Conservation (phyloP, 73 alveolate genomes). For the Paraurostyla sp. region DNA sequence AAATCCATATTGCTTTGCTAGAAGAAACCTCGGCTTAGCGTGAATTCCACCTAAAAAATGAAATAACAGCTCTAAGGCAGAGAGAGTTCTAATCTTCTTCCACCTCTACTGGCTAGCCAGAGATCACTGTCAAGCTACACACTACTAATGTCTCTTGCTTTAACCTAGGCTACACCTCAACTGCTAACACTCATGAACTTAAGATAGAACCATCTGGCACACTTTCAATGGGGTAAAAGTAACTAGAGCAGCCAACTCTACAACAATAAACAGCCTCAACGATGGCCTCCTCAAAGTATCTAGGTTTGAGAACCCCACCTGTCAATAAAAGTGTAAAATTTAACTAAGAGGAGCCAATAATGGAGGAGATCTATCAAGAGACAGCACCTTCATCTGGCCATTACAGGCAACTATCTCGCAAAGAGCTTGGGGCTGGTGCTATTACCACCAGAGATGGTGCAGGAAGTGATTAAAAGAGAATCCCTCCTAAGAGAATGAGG, state of each 20-base stretch:
- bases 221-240: too few species aligned
- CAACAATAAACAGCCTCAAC: too few species aligned
- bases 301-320: constrained; percentile 1
- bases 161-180: background rate
- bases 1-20: constrained; percentile 6
- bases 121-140: background rate
- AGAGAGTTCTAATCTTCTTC: too few species aligned
- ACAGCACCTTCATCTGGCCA: constrained; percentile 26
- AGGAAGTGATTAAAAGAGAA: too few species aligned
- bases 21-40: constrained; percentile 21
- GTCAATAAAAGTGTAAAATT: too few species aligned
- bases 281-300: too few species aligned
- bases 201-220: constrained; percentile 28
- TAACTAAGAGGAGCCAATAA: background rate
- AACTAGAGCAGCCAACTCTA: too few species aligned
- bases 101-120: too few species aligned
- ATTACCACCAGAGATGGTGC: too few species aligned
- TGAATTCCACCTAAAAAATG: background rate
- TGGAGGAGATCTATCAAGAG: background rate
- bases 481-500: constrained; percentile 31
- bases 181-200: background rate
- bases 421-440: too few species aligned
- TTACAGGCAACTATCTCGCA: background rate
- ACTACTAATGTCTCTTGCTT: background rate
- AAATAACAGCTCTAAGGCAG: background rate